Base-by-base conservation (phyloP, 2,329 filamentous ascomycete species). In the Colletotrichum orchidophilum region DNA sequence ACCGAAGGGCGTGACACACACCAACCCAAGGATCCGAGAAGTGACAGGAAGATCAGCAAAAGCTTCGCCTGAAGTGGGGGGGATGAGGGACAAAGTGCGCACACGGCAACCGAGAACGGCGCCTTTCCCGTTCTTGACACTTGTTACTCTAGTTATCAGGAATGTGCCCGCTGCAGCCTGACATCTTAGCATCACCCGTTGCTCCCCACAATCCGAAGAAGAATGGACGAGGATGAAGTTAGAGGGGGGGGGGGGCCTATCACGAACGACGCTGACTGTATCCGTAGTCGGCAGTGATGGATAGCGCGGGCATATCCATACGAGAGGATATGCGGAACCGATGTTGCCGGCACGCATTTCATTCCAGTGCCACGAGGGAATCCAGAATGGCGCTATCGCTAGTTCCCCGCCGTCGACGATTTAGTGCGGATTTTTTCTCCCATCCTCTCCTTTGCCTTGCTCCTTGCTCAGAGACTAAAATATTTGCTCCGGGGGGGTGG, bases 301-400 rank as follows among this genome's bases (percentile, higher is more conserved):
- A 31, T 6, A n/a, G 31, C 21, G 50, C 29, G 42, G 31, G 61
- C 54, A 29, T 29, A 63, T n/a, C 18, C 24, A 31, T 29, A 54
- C 61, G 24, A 63, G 52, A 35, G 49, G 15, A 31, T 15, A n/a
- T 35, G 29, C 35, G 53, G 26, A 26, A 49, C 68, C 64, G 64
- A 53, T 58, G 58, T 67, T 71, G 68, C 64, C 64, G 68, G 53
- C 52, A 33, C 58, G 68, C 52, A 63, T 67, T 52, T 27, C 39
- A 63, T 67, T 52, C 46, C 61, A 52, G 62, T 58, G 52, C 63
- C 68, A 71, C 64, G 68, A 71, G 63, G 68, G 33, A 54, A 26
- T n/a, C 64, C 64, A 68, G 52, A 64, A 71, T 71, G 64, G 63
- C 57, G 68, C 68, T 71, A 67, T 71, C 63, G 58, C 58, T 62